These are phyloP conservation scores for Novymonas esmeraldas DNA, from an alignment of 208 protist genomes.

Conservation along the genomic window DNA sequence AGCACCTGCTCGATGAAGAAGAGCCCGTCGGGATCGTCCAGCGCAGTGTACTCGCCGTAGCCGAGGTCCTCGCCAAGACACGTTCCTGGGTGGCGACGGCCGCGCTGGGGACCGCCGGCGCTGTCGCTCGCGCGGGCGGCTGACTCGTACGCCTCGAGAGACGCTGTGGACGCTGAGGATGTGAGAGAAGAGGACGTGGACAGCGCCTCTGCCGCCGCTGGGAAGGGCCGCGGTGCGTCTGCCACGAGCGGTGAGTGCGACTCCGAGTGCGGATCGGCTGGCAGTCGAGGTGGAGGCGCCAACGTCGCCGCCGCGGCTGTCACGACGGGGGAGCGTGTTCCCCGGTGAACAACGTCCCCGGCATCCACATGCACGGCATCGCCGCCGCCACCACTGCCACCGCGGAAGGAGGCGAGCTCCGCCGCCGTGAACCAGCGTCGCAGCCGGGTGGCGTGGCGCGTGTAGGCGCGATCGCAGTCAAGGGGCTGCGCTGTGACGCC, in stretches of 20 bases:
- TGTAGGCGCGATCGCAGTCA: constrained; percentile 29
- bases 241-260: no score
- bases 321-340: no score
- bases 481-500: constrained; percentile 17
- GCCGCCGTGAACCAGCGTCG: constrained; percentile 13
- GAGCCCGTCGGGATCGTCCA: constrained; percentile 10
- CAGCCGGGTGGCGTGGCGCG: constrained; percentile 3
- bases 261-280: no score
- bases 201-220: background rate
- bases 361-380: no score
- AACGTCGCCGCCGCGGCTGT: no score
- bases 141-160: constrained; percentile 18
- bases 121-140: background rate
- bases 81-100: background rate
- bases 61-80: constrained; percentile 7
- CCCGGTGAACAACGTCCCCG: no score
- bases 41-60: constrained; percentile 20
- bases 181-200: constrained; percentile 15
- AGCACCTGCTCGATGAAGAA: constrained; percentile 38
- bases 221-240: no score
- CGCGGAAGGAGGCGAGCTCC: constrained; percentile 13
- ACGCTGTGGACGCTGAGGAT: constrained; percentile 14
- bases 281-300: no score
- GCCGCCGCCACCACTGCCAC: background rate
- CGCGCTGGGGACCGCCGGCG: background rate